Evolutionary conservation across 2,329 filamentous ascomycete genomes (phyloP).

Genomic region (Lachnellula cervina): DNA sequence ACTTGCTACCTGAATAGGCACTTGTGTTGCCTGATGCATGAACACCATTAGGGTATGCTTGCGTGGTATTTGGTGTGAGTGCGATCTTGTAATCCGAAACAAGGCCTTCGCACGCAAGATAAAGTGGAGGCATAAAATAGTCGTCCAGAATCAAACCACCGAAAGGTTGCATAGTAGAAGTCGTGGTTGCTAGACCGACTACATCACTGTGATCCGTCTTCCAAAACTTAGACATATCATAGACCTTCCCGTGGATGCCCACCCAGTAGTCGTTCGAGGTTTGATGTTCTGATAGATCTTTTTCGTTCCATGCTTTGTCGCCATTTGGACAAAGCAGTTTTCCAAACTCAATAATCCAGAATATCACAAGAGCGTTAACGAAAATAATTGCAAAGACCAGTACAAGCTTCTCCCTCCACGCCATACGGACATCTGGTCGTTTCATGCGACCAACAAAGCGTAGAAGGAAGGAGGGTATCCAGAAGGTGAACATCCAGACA

Average conservation of each 20-base stretch:
- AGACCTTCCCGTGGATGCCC: constrained; percentile 80
- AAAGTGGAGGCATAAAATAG: constrained; percentile 81
- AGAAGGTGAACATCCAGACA: constrained; percentile 86
- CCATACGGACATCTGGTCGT: constrained; percentile 87
- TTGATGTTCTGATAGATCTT: constrained; percentile 65
- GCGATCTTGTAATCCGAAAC: constrained; percentile 53
- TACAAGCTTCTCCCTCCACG: constrained; percentile 92
- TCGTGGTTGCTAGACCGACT: constrained; percentile 50
- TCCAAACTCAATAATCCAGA: constrained; percentile 89
- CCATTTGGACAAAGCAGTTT: constrained; percentile 82
- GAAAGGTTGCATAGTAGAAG: constrained; percentile 67
- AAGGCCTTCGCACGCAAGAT: constrained; percentile 67
- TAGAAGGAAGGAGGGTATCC: constrained; percentile 84
- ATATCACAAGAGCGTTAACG: constrained; percentile 76
- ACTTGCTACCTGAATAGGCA: constrained; percentile 48
- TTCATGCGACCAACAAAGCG: constrained; percentile 90
- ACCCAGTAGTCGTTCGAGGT: constrained; percentile 80
- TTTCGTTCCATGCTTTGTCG: constrained; percentile 78
- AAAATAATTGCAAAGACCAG: constrained; percentile 75
- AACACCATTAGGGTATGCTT: constrained; percentile 45
- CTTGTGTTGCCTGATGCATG: constrained; percentile 66
- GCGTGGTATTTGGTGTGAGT: constrained; percentile 62
- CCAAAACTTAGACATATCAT: constrained; percentile 89
- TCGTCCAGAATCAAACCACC: constrained; percentile 73
- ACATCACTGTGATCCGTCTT: constrained; percentile 77